Conservation (phyloP, 352 stramenopile species). For the Phytophthora syringae region DNA sequence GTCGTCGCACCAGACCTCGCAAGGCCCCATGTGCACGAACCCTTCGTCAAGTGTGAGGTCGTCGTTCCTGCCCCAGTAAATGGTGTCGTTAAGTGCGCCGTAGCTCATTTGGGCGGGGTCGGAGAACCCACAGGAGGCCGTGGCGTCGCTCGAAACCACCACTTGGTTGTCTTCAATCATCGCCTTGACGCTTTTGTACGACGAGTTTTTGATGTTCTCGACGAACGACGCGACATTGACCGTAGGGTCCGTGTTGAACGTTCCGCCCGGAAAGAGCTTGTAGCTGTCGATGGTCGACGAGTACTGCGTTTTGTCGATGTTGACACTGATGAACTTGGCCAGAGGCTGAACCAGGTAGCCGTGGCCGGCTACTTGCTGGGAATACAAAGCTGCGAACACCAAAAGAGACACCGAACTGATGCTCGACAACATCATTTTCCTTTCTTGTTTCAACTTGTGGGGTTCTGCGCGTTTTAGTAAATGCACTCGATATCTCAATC, state of each 20-base stretch:
- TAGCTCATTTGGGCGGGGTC: constrained; percentile 44
- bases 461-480: constrained; percentile 10
- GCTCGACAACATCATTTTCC: constrained; percentile 17
- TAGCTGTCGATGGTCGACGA: constrained; percentile 48
- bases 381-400: constrained; percentile 13
- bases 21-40: constrained; percentile 53
- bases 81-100: constrained; percentile 37
- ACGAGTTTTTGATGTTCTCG: constrained; percentile 48
- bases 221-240: constrained; percentile 47
- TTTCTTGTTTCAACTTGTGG: constrained; percentile 1
- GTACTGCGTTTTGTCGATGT: constrained; percentile 52
- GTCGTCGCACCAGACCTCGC: constrained; percentile 54
- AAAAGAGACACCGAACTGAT: constrained; percentile 15
- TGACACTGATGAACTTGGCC: constrained; percentile 42
- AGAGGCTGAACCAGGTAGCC: constrained; percentile 47
- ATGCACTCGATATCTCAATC: constrained; percentile 12
- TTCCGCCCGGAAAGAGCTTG: constrained; percentile 38
- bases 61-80: constrained; percentile 48
- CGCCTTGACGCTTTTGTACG: constrained; percentile 45
- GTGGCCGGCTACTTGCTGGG: constrained; percentile 33
- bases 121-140: constrained; percentile 48
- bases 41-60: constrained; percentile 38
- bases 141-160: constrained; percentile 30
- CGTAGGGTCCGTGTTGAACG: constrained; percentile 38
- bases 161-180: constrained; percentile 48